Evolutionary conservation across 164 flowering plant species (phyloP).

Genomic region (Liriodendron chinense): DNA sequence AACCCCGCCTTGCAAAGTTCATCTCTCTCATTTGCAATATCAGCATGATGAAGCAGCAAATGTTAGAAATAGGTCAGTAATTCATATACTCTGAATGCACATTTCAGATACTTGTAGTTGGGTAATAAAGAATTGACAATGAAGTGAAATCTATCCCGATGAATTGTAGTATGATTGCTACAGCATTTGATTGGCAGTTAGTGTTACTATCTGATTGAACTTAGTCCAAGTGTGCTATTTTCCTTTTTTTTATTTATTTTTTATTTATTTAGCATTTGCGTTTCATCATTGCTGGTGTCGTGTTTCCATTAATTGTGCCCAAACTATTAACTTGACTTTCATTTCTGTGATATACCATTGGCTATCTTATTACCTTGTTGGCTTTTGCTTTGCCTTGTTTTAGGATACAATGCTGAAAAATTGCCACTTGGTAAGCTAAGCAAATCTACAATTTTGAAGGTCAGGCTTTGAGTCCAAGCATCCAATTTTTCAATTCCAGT

Average conservation of each 20-base stretch:
- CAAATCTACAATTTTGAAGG: conserved; percentile 88
- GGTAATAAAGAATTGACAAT: background rate
- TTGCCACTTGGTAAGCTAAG: conserved; percentile 95
- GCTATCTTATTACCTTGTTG: background rate
- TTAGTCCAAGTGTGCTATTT: background rate
- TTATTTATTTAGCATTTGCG: background rate
- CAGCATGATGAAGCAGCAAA: conserved; percentile 68
- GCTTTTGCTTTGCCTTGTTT: background rate
- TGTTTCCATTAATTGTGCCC: background rate
- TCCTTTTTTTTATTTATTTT: background rate
- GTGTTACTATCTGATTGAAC: background rate
- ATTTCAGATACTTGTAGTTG: background rate
- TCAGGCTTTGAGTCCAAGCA: conserved; percentile 13
- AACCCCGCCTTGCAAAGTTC: conserved; percentile 46
- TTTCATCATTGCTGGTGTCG: background rate
- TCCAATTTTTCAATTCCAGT: background rate
- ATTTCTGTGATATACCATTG: background rate
- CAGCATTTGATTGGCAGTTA: background rate
- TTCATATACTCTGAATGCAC: background rate
- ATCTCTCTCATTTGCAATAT: conserved; percentile 59
- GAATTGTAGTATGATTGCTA: background rate
- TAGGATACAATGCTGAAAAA: conserved; percentile 93
- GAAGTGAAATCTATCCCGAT: background rate
- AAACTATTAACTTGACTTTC: background rate
- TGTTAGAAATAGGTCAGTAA: conserved; percentile 58